These are phyloP conservation scores for Astragalus glycyphyllos DNA, from an alignment of 306 rosid species.

Conservation along the genomic window DNA sequence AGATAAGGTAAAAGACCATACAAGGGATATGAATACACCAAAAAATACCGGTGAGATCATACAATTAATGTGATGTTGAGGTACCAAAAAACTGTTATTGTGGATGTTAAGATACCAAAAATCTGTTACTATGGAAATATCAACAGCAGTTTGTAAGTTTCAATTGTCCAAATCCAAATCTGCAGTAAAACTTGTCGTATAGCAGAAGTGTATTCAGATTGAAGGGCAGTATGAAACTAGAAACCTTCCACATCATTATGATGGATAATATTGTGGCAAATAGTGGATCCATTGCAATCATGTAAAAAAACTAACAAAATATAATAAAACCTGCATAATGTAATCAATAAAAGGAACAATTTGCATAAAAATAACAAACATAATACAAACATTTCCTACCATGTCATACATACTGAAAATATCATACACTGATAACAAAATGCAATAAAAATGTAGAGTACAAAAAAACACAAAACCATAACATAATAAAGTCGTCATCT, in stretches of 20 bases:
- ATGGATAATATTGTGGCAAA: neutral
- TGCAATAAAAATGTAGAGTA: neutral
- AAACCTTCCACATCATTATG: neutral
- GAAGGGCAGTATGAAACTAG: neutral
- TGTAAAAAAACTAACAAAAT: neutral
- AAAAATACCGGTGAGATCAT: conserved; percentile 1
- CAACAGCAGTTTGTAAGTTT: conserved; percentile 20
- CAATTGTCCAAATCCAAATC: conserved; percentile 24
- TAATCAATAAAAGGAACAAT: neutral
- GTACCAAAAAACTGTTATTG: conserved; percentile 1
- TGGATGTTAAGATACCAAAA: neutral
- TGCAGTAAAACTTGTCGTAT: conserved; percentile 4
- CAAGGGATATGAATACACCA: conserved; percentile 12
- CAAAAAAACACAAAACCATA: neutral
- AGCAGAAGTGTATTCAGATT: neutral
- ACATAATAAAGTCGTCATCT: neutral
- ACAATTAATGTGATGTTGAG: neutral
- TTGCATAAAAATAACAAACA: neutral
- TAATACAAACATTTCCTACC: neutral
- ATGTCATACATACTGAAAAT: conserved; percentile 1
- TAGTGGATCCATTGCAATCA: neutral
- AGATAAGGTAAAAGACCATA: neutral
- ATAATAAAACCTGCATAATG: conserved; percentile 5
- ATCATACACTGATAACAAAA: neutral
- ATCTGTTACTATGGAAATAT: conserved; percentile 14